A percentile compares a stretch with the other conserved stretches of the same genome.
These are phyloP conservation scores for Trichocladium uniseriatum DNA, from an alignment of 495 filamentous ascomycete genomes.

Conservation along the genomic window DNA sequence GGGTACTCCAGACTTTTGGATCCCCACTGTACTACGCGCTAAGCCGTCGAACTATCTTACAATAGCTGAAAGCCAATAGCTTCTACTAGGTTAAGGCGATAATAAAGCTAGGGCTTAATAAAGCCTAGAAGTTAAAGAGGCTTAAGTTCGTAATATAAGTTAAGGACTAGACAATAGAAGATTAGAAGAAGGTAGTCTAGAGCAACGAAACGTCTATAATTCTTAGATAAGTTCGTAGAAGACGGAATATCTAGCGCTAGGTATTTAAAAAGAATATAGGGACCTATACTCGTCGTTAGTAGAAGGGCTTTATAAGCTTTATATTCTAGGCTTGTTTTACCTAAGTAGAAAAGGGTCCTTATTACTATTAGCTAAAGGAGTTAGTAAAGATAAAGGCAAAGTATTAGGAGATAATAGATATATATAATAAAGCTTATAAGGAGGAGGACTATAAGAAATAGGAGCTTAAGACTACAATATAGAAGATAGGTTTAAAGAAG, in stretches of 20 bases:
- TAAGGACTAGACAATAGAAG: background rate
- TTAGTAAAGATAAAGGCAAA: background rate
- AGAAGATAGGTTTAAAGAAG: background rate
- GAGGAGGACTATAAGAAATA: background rate
- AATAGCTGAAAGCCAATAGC: background rate
- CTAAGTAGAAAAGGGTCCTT: background rate
- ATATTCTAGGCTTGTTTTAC: constrained; percentile 8
- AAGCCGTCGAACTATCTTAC: background rate
- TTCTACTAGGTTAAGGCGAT: background rate
- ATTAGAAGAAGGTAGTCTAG: background rate
- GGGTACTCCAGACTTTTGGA: too few species aligned
- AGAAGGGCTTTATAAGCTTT: constrained; percentile 4
- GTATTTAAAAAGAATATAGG: background rate
- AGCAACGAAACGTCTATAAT: background rate
- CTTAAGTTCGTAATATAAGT: background rate
- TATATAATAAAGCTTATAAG: background rate
- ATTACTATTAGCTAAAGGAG: background rate
- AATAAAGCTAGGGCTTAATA: background rate
- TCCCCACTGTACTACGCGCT: too few species aligned
- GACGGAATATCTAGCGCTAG: background rate
- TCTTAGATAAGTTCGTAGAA: background rate
- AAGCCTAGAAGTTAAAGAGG: background rate
- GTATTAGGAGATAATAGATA: background rate
- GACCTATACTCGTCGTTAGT: background rate
- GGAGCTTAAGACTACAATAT: background rate